phyloP scores from a whole-genome alignment of 2,329 filamentous ascomycete species.

The Ilyonectria sp. region DNA sequence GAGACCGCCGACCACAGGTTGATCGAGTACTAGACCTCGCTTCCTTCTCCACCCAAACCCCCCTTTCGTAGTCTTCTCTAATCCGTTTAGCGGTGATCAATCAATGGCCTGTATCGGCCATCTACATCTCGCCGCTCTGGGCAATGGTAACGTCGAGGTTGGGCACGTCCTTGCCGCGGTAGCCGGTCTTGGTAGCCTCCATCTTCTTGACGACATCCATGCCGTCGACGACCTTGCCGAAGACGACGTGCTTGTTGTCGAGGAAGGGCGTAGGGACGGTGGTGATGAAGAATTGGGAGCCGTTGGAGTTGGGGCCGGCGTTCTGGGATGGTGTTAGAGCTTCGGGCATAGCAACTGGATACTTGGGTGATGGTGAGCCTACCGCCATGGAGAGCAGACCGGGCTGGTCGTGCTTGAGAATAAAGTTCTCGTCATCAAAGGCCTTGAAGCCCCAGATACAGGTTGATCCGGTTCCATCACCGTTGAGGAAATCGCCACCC shows the following conservation, averaged over 20 bases:
- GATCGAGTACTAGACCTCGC: slow-evolving; percentile 19
- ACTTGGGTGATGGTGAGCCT: slow-evolving; percentile 56
- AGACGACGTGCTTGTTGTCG: slow-evolving; percentile 95
- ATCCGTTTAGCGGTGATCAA: not conserved
- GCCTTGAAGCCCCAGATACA: slow-evolving; percentile 89
- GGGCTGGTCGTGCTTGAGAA: slow-evolving; percentile 81
- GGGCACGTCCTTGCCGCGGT: slow-evolving; percentile 82
- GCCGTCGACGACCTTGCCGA: slow-evolving; percentile 90
- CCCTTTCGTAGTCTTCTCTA: not conserved
- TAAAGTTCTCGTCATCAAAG: slow-evolving; percentile 94
- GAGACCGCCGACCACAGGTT: slow-evolving; percentile 37
- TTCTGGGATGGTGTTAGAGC: slow-evolving; percentile 69
- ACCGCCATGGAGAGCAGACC: slow-evolving; percentile 95
- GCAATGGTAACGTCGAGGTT: slow-evolving; percentile 87
- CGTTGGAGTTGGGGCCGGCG: slow-evolving; percentile 92
- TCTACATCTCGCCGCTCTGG: slow-evolving; percentile 94
- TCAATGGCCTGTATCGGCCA: not conserved
- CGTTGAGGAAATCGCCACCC: slow-evolving; percentile 94
- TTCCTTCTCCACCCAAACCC: not conserved
- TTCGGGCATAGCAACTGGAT: slow-evolving; percentile 2
- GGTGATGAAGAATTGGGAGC: slow-evolving; percentile 98
- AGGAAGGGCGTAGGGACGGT: slow-evolving; percentile 89
- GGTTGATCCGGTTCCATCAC: slow-evolving; percentile 90
- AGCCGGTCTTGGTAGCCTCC: slow-evolving; percentile 88
- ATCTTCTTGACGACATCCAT: slow-evolving; percentile 95